Base-by-base conservation (phyloP, 441 rosid species). In the Erysimum pusillum region DNA sequence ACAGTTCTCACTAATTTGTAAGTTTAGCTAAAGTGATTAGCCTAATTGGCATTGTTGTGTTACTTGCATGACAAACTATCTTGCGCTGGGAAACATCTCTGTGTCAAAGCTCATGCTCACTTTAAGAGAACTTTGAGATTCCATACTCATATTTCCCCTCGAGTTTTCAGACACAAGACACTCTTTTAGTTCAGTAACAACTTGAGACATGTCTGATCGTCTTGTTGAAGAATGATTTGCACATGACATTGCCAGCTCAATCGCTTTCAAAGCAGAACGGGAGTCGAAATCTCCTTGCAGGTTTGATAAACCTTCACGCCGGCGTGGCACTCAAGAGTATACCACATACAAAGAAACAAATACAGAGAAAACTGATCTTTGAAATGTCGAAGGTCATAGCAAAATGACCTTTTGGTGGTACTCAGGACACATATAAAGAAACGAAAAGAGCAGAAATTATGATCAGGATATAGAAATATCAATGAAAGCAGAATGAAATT, bases 171-270 rank as follows among this genome's bases (percentile, higher is more conserved):
- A 52, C 32, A 62, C 64, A 34, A 69, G 15, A 69, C 79, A 69
- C 35, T 76, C 79, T 74, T 60, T 76, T 54, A 76, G 58, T 15
- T 69, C 64, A 6, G 7, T 9, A 34, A 62, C 64, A 76, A 76
- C 79, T 2, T 76, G 51, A 9, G 75, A 76, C 75, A 76, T 69
- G 51, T 10, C 14, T 62, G 75, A 70, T 61, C 75, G 65, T 7
- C 7, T 62, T 25, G 64, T n/a, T 3, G 69, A 76, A 52, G 64
- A 9, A 9, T 64, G 70, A 42, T 76, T 18, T 1, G 42, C 64
- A 17, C 79, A 76, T 4, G 70, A 41, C 75, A 75, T 67, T 67
- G 74, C 79, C 12, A 74, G 67, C 34, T 66, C 73, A 46, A 74
- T 52, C 22, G 78, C 74, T 67, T 56, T 75, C 79, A 70, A 76